Evolutionary conservation across 441 rosid species (phyloP), one percentile per base, ranked within the genome.

Genomic region (Gossypium schwendimanii): DNA sequence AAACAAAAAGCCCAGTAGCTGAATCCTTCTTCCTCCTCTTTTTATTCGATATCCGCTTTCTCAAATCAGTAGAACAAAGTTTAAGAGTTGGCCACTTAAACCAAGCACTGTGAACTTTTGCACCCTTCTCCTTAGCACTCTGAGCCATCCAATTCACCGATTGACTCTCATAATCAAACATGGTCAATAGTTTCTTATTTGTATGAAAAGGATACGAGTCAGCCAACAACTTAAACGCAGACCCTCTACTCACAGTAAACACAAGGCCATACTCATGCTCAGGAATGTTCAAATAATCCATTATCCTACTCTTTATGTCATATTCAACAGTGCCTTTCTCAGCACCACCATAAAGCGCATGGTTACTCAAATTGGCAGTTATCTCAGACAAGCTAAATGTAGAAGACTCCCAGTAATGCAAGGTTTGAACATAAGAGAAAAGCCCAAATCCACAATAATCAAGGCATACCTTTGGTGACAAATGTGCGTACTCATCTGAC

Each of bases 381-480:
- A 94, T 91, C 81, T 94, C 97, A 68, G 97, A 91, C 77, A 94
- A 86, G 83, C 96, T 92, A 87, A 94, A 94, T 6, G 98, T 89
- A 24, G 93, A 94, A 36, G 99, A 77, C 60, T 94, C 99, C 98
- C 99, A 94, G 72, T 91, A 88, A 76, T 94, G 98, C 54, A 89
- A 57, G 69, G 92, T 88, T 66, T 94, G 99, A 72, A 92, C 83
- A 83, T 88, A 92, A 0, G 98, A 92, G 79, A 95, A 95, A 44
- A 95, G 92, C 78, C 99, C 99, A 55, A 91, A 92, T 47, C 99
- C 99, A 79, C 98, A 92, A 77, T 91, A 92, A 81, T 95, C 99
- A 77, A 95, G 99, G 82, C 99, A 95, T 85, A 95, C 98, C 98
- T 95, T 95, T 8, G 93, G 89, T 18, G 87, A 81, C 72, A 95